A percentile compares a stretch with the other conserved stretches of the same genome.
phyloP scores from a whole-genome alignment of 768 basidiomycete genomes.

The Agrocybe praecox region DNA sequence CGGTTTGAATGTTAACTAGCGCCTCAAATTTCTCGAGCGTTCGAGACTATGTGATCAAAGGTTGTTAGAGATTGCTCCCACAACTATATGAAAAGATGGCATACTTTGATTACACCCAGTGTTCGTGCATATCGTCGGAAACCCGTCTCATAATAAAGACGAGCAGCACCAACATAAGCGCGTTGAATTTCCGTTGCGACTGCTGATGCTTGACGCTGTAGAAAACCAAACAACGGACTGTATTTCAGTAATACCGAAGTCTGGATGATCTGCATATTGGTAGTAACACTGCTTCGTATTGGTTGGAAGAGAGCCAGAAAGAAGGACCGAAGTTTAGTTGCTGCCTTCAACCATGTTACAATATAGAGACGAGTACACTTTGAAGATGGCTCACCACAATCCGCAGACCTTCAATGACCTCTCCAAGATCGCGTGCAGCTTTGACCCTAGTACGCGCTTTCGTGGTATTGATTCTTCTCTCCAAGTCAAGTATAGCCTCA shows the following conservation, averaged over 20 bases:
- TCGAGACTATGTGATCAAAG: constrained; percentile 49
- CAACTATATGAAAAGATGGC: constrained; percentile 9
- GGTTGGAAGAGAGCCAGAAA: constrained; percentile 85
- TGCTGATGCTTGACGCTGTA: constrained; percentile 78
- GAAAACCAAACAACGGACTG: constrained; percentile 77
- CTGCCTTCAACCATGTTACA: constrained; percentile 55
- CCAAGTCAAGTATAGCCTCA: constrained; percentile 76
- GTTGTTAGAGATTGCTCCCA: background rate
- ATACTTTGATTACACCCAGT: constrained; percentile 77
- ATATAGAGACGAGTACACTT: background rate
- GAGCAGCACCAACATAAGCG: constrained; percentile 79
- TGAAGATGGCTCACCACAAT: constrained; percentile 65
- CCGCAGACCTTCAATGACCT: constrained; percentile 84
- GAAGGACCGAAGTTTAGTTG: constrained; percentile 85
- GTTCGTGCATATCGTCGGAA: constrained; percentile 89
- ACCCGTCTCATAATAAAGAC: constrained; percentile 94
- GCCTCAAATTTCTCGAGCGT: constrained; percentile 69
- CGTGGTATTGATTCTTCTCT: constrained; percentile 67
- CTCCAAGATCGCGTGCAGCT: constrained; percentile 80
- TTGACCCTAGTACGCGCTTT: constrained; percentile 81
- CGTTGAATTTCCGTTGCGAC: constrained; percentile 89
- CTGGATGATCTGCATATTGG: constrained; percentile 93
- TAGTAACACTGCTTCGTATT: constrained; percentile 79
- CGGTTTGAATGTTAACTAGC: constrained; percentile 51
- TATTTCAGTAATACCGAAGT: constrained; percentile 86